Evolutionary conservation across 1,284 basidiomycete species (phyloP).

Genomic region (Heterobasidion irregulare): DNA sequence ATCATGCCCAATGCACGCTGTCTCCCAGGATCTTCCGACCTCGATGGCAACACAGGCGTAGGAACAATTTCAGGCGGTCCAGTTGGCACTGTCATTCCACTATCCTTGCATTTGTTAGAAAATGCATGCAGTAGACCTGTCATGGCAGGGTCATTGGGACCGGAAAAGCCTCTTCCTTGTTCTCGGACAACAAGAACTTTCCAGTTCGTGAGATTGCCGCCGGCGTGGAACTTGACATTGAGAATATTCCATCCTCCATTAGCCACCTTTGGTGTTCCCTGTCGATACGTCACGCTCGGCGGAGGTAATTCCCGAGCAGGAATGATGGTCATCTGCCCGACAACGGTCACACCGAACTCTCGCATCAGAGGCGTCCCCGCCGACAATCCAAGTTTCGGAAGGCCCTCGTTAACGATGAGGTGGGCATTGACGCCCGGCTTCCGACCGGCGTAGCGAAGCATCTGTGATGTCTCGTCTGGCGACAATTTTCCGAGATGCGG

Average conservation of each 20-base stretch:
- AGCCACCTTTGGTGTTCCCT: slow-evolving; percentile 30
- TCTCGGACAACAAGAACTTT: slow-evolving; percentile 54
- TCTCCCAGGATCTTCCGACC: slow-evolving; percentile 32
- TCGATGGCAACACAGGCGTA: slow-evolving; percentile 17
- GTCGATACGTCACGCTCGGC: slow-evolving; percentile 45
- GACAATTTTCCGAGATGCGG: slow-evolving; percentile 45
- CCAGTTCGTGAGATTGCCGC: slow-evolving; percentile 42
- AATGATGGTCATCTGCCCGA: slow-evolving; percentile 46
- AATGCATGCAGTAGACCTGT: slow-evolving; percentile 38
- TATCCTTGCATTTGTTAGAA: slow-evolving; percentile 36
- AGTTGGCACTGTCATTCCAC: slow-evolving; percentile 41
- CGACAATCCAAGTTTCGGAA: slow-evolving; percentile 43
- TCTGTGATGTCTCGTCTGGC: slow-evolving; percentile 45
- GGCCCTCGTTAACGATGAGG: slow-evolving; percentile 46
- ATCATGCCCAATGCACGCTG: slow-evolving; percentile 32
- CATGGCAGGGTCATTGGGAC: slow-evolving; percentile 33
- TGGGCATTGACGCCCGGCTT: slow-evolving; percentile 49
- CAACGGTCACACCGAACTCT: slow-evolving; percentile 50
- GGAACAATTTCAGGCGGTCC: slow-evolving; percentile 30
- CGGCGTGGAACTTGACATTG: slow-evolving; percentile 53
- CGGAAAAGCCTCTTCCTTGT: slow-evolving; percentile 25
- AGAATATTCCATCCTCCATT: slow-evolving; percentile 70
- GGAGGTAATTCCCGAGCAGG: slow-evolving; percentile 54
- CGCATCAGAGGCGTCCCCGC: slow-evolving; percentile 25
- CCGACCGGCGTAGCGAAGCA: slow-evolving; percentile 59